Percentiles rank a stretch among this genome's conserved stretches.
These are phyloP conservation scores for Amesomyces nigricolor DNA, from an alignment of 2,329 filamentous ascomycete species.

Conservation along the genomic window DNA sequence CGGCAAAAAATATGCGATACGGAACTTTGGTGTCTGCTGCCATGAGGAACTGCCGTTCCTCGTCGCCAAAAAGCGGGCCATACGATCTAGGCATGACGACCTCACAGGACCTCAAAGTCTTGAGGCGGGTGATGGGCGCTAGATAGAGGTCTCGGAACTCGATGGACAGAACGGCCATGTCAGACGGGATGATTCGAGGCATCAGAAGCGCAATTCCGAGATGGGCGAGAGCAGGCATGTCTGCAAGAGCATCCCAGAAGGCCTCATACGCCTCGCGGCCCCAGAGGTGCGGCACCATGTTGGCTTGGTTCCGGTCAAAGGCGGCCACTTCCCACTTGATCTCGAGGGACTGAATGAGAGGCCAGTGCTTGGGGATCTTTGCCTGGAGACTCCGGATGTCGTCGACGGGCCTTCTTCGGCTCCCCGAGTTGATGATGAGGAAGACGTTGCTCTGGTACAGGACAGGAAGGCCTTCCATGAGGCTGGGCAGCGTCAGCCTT, in stretches of 20 bases:
- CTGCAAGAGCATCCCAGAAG: slow-evolving; percentile 19
- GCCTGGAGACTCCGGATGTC: slow-evolving; percentile 19
- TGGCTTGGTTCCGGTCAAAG: slow-evolving; percentile 13
- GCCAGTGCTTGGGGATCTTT: slow-evolving; percentile 18
- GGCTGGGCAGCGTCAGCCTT: slow-evolving; percentile 1
- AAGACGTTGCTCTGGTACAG: slow-evolving; percentile 19
- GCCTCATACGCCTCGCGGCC: slow-evolving; percentile 17
- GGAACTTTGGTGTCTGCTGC: neutral
- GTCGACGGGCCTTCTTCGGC: slow-evolving; percentile 11
- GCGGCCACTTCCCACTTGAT: slow-evolving; percentile 16
- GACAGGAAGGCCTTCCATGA: slow-evolving; percentile 13
- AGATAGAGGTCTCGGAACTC: slow-evolving; percentile 15
- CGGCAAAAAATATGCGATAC: slow-evolving; percentile 7
- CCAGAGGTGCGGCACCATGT: slow-evolving; percentile 14
- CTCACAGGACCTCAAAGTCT: slow-evolving; percentile 10
- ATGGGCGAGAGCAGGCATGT: slow-evolving; percentile 14
- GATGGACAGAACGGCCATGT: neutral
- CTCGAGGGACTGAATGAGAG: slow-evolving; percentile 15
- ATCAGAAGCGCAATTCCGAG: slow-evolving; percentile 18
- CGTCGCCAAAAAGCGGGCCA: neutral
- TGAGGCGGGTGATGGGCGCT: slow-evolving; percentile 15
- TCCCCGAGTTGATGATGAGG: slow-evolving; percentile 13
- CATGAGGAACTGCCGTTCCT: neutral
- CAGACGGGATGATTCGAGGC: neutral
- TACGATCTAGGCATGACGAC: slow-evolving; percentile 12